Base-by-base conservation (phyloP, 2,329 filamentous ascomycete species). In the Alternaria angustiovoidea region DNA sequence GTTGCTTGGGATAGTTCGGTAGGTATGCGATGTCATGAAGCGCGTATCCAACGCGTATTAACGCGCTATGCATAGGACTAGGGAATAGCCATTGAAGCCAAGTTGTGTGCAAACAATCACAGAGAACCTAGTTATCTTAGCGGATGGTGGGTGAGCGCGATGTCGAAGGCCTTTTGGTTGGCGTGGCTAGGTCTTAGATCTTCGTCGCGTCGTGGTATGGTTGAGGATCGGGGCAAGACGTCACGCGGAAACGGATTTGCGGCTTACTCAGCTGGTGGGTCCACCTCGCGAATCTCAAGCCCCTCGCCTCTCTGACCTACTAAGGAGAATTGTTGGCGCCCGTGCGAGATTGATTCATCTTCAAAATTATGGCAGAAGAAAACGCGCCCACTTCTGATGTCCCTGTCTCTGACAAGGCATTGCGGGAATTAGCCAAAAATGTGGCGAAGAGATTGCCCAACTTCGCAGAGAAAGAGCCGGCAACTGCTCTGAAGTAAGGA, bases 401-500 rank as follows among this genome's bases (percentile, higher is more conserved):
- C 18, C 73, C 73, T 1, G 62, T 72, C 5, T 54, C 74, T 4
- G 74, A 77, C 51, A 63, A 68, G 28, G 59, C 43, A 26, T 62
- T 78, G 56, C 67, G 71, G n/a, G 69, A 73, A 36, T 32, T 74
- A 34, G 67, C 72, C 22, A 71, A 66, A 24, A 70, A 72, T 61
- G 57, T 70, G 16, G 62, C 69, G 16, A 71, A 64, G 57, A 58
- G 63, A 39, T 54, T 76, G 32, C 70, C 73, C 14, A 67, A 65
- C 38, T 72, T 76, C 51, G 62, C 59, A 48, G 66, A 69, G 49
- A 61, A 64, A 51, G 70, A 75, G 32, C 59, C 68, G 52, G 63
- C 56, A 49, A 62, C 54, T 61, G 72, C 70, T 59, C 70, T 76
- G 63, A 78, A 76, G 75, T 78, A 78, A 78, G 75, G 61, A 68